Conservation (phyloP, 148 eudicot species). For the Beta vulgaris region DNA sequence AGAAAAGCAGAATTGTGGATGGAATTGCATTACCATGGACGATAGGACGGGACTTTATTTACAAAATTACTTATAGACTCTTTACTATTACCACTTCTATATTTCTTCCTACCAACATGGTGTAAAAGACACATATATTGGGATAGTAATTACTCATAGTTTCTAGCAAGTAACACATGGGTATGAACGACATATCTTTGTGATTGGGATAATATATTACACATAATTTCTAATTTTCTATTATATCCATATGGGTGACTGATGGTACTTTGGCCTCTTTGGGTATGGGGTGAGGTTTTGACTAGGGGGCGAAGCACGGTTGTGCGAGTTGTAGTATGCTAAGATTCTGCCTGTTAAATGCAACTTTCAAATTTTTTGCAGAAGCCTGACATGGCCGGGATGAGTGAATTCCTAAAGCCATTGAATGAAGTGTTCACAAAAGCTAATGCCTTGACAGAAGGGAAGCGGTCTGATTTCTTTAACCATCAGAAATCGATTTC, state of each 20-base stretch:
- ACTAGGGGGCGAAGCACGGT: neutral
- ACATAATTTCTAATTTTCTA: neutral
- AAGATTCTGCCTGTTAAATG: neutral
- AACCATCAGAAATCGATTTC: conserved; percentile 77
- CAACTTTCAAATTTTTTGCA: conserved; percentile 33
- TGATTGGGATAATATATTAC: neutral
- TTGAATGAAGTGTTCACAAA: conserved; percentile 67
- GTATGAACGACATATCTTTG: neutral
- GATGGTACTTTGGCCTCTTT: neutral
- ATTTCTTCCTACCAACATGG: too few relatives aligned
- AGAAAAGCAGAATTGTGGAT: too few relatives aligned
- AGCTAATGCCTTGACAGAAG: conserved; percentile 74
- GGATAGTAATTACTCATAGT: too few relatives aligned
- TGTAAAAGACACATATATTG: too few relatives aligned
- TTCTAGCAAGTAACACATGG: too few relatives aligned
- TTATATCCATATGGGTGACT: neutral
- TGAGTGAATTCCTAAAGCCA: conserved; percentile 79
- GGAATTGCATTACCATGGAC: too few relatives aligned
- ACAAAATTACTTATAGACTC: too few relatives aligned
- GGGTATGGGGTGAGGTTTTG: neutral
- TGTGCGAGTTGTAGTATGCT: neutral
- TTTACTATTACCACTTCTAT: too few relatives aligned
- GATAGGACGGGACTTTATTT: too few relatives aligned
- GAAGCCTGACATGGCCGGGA: conserved; percentile 83
- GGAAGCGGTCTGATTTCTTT: conserved; percentile 69